Evolutionary conservation across 768 basidiomycete genomes (phyloP), one percentile per base, ranked within the genome.

Genomic region (Naganishia randhawae): DNA sequence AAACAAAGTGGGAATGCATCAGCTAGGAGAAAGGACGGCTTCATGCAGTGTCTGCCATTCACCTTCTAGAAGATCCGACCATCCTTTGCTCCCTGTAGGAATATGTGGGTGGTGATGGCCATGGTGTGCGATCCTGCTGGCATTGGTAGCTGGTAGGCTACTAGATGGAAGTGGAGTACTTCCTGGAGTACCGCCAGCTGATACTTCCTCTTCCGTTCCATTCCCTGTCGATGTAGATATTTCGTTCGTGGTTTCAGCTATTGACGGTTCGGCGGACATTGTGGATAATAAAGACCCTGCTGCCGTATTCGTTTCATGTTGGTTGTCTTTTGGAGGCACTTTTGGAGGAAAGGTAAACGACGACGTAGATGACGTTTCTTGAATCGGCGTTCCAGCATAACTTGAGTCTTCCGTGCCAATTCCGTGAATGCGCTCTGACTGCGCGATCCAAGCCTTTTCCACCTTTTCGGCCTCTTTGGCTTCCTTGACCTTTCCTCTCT

Each of bases 51-150:
- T 27, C 10, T 31, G 3, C 9, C 11, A 55, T 66, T 19, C 39
- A 71, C 70, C 70, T 50, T 71, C 70, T 3, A 71, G 63, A 17
- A 71, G 57, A 39, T 71, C 70, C 25, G 63, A 65, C 70, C 70
- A 71, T 27, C 70, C 70, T 50, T 66, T 68, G 14, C 25, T 55
- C 19, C 52, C 65, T 17, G 62, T 25, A 2, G 42, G 63, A 3
- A 70, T 39, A 41, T 70, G 69, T 0, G 25, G 42, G 16, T 54
- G 22, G 33, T 67, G 67, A 54, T 71, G 70, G 16, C 52, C 62
- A 33, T 71, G 70, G 27, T 68, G 70, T n/a, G 66, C 63, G 25
- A 65, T 64, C n/a, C 39, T 39, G 22, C 9, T 27, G 14, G 3
- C 9, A 14, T 61, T 61, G 57, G 35, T n/a, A 41, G 35, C n/a